Evolutionary conservation across 73 alveolate genomes (phyloP).

Genomic region (Diophrys sp.): DNA sequence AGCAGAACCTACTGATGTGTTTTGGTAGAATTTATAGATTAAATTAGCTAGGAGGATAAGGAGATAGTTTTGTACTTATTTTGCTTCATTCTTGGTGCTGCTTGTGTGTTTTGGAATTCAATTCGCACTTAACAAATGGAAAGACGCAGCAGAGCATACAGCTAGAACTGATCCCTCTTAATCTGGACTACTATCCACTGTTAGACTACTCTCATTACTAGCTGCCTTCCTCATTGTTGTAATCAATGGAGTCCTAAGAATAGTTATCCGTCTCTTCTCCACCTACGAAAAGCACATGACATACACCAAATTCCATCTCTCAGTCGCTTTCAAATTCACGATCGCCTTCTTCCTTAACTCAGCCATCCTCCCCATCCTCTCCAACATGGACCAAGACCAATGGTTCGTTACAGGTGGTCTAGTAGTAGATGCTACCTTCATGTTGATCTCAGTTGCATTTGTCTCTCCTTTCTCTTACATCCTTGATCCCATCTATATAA

Average conservation of each 20-base stretch:
- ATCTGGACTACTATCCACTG: not conserved
- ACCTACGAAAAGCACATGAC: constrained; percentile 18
- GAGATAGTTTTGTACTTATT: constrained; percentile 31
- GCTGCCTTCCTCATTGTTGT: constrained; percentile 54
- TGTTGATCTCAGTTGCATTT: not conserved
- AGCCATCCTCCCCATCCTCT: constrained; percentile 14
- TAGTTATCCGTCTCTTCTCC: constrained; percentile 43
- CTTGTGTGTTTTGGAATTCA: constrained; percentile 54
- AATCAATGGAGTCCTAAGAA: constrained; percentile 37
- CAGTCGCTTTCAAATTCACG: constrained; percentile 20
- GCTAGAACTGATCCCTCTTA: not conserved
- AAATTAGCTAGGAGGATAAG: constrained; percentile 35
- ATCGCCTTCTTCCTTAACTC: constrained; percentile 15
- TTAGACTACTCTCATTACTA: constrained; percentile 32
- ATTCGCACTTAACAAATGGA: constrained; percentile 30
- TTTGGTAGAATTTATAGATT: constrained; percentile 70
- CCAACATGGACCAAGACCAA: not conserved
- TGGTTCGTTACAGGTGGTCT: constrained; percentile 30
- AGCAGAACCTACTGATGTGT: constrained; percentile 86
- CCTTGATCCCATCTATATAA: constrained; percentile 27
- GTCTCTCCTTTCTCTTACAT: constrained; percentile 38
- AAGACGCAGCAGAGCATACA: constrained; percentile 12
- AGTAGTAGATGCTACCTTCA: constrained; percentile 8
- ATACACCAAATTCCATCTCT: constrained; percentile 17
- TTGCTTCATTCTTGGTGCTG: constrained; percentile 13